Conservation (phyloP, 2,329 filamentous ascomycete genomes). For the Emergomyces orientalis region DNA sequence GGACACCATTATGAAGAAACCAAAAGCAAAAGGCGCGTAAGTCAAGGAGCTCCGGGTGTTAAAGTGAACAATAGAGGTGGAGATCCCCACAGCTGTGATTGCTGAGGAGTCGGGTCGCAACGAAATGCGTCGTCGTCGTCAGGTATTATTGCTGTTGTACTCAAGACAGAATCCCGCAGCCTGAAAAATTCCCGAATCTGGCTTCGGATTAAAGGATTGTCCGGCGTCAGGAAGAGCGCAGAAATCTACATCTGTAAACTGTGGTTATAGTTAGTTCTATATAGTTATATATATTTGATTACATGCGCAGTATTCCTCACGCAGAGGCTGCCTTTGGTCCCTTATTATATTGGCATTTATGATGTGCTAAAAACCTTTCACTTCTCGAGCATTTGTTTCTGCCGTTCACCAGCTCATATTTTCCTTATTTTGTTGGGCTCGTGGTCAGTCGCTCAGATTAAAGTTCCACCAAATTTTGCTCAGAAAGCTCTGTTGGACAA, state of each 20-base stretch:
- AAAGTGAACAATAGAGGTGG: neutral
- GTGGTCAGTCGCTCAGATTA: too few relatives aligned
- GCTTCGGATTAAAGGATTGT: neutral
- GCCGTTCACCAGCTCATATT: too few relatives aligned
- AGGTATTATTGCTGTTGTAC: too few relatives aligned
- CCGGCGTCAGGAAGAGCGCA: neutral
- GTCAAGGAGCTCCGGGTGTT: neutral
- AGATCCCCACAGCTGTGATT: neutral
- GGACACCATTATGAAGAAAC: constrained; percentile 6
- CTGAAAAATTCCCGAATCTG: neutral
- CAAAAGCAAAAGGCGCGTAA: neutral
- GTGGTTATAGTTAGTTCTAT: too few relatives aligned
- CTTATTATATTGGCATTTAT: too few relatives aligned
- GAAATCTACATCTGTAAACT: too few relatives aligned
- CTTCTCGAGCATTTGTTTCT: neutral
- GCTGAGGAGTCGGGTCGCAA: neutral
- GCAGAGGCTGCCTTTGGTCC: neutral
- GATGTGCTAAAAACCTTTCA: neutral
- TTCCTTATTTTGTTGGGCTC: too few relatives aligned
- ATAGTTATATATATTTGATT: too few relatives aligned
- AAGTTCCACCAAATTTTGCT: too few relatives aligned
- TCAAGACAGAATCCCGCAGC: too few relatives aligned
- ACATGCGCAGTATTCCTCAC: neutral
- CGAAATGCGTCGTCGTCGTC: too few relatives aligned
- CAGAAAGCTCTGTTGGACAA: too few relatives aligned